Base-by-base conservation (phyloP, 2,329 filamentous ascomycete genomes). In the Beauveria rudraprayagi region DNA sequence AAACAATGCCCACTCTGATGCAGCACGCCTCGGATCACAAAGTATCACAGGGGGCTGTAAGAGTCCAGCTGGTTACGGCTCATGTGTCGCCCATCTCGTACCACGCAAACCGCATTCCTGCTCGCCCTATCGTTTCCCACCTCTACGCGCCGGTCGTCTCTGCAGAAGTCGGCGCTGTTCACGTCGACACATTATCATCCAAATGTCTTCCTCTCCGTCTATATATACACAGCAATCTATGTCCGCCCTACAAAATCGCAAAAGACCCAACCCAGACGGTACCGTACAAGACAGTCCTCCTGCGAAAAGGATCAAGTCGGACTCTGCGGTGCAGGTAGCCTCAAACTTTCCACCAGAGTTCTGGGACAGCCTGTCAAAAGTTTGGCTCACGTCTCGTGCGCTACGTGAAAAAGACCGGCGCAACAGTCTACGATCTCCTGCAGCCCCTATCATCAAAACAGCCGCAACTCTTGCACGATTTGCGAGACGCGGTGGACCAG, bases 331-430 rank as follows among this genome's bases (percentile, higher is more conserved):
- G 10, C 34, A 24, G 3, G 19, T n/a, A 30, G 37, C 37, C 37
- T 56, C 57, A 22, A 67, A 61, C 48, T 68, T 66, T 44, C 61
- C 69, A 16, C 66, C 67, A 7, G 56, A 63, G 48, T 73, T 71
- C 55, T 72, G 65, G 61, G 67, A 71, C 47, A 64, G 64, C 4
- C 56, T 72, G 34, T 68, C 69, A 14, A 65, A 68, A 48, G 60
- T 70, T 22, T 67, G 62, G 62, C 63, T 71, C 28, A 70, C 67
- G 26, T 61, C 57, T 56, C 65, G 63, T 44, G 67, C 68, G 3
- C 63, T 72, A 57, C 66, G 61, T 61, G 70, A 71, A 62, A 64
- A 68, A 54, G 64, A 70, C 59, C 63, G 64, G 57, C 63, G 66
- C 64, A 68, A 65, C 62, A 40, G 62, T 17, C 22, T 8, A n/a